Conservation (phyloP, 768 basidiomycete genomes). For the Pleurotus djamor region DNA sequence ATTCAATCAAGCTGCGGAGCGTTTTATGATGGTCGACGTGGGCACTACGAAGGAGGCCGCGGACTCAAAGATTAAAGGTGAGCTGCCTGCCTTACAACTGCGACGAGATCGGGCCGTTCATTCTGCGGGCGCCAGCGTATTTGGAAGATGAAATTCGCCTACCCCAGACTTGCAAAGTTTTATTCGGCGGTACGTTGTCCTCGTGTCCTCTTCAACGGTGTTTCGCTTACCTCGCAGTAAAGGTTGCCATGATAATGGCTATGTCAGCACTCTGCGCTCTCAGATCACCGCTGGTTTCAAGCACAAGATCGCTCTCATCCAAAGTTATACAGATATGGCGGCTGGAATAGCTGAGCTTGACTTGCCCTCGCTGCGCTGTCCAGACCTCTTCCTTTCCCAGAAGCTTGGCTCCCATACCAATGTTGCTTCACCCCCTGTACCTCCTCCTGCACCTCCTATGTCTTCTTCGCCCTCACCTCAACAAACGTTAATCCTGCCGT, state of each 20-base stretch:
- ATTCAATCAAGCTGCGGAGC: slow-evolving; percentile 67
- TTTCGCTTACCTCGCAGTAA: slow-evolving; percentile 7
- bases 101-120: not conserved
- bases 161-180: slow-evolving; percentile 62
- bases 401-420: slow-evolving; percentile 40
- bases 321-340: slow-evolving; percentile 62
- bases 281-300: slow-evolving; percentile 64
- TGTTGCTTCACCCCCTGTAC: not conserved
- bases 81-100: slow-evolving; percentile 12
- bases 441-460: not conserved
- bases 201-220: slow-evolving; percentile 2
- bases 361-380: slow-evolving; percentile 51
- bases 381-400: slow-evolving; percentile 57
- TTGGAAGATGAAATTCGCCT: slow-evolving; percentile 61
- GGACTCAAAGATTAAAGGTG: slow-evolving; percentile 76
- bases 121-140: slow-evolving; percentile 31
- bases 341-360: slow-evolving; percentile 53
- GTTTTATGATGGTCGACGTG: slow-evolving; percentile 70
- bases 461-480: not conserved
- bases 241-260: slow-evolving; percentile 78
- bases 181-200: slow-evolving; percentile 57
- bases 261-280: slow-evolving; percentile 58
- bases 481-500: not conserved
- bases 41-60: slow-evolving; percentile 73
- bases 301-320: slow-evolving; percentile 63